Evolutionary conservation across 176 grass and related monocot genomes (phyloP).

Genomic region (Tillandsia leiboldiana): DNA sequence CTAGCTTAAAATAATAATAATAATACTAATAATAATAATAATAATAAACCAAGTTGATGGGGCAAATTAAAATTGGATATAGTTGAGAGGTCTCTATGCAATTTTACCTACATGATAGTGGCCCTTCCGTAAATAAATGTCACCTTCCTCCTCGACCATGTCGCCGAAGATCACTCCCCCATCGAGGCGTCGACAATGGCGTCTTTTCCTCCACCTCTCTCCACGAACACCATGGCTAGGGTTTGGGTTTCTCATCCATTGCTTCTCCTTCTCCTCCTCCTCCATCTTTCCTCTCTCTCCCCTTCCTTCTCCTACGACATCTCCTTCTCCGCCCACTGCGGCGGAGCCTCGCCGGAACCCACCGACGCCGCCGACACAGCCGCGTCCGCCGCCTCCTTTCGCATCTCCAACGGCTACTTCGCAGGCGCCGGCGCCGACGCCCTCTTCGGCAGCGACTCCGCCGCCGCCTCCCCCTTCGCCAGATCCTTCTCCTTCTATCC

Average conservation of each 20-base stretch:
- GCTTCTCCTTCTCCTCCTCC: constrained; percentile 19
- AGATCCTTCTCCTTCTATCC: constrained; percentile 45
- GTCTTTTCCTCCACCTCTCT: constrained; percentile 3
- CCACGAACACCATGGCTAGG: neutral
- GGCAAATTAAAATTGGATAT: no score
- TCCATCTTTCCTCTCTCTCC: neutral
- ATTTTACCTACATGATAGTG: no score
- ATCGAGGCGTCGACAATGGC: constrained; percentile 5
- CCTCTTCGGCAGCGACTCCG: constrained; percentile 29
- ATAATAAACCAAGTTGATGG: no score
- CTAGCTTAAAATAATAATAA: no score
- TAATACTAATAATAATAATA: no score
- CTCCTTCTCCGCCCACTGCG: constrained; percentile 45
- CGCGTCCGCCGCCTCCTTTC: constrained; percentile 5
- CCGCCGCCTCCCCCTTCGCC: constrained; percentile 3
- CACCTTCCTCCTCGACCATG: neutral
- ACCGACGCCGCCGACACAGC: neutral
- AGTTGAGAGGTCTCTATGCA: no score
- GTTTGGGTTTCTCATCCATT: constrained; percentile 11
- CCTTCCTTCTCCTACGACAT: neutral
- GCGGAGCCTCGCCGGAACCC: constrained; percentile 21
- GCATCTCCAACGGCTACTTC: constrained; percentile 57
- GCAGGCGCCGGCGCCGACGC: constrained; percentile 23
- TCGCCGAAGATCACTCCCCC: neutral
- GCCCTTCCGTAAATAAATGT: no score